Base-by-base conservation (phyloP, 768 basidiomycete genomes). In the Multifurca ochricompacta region DNA sequence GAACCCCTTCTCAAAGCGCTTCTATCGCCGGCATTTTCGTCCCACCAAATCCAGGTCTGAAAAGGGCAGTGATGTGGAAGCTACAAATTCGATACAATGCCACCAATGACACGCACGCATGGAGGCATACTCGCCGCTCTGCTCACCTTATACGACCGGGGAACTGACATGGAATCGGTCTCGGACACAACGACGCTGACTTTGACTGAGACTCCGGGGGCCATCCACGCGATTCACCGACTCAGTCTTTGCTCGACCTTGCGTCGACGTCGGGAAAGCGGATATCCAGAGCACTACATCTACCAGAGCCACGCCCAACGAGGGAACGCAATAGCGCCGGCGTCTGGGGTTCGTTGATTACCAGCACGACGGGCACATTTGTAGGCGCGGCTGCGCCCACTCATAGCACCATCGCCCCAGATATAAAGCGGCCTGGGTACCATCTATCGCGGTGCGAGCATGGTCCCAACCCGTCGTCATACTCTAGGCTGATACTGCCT, bases 321-420 rank as follows among this genome's bases (percentile, higher is more conserved):
- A 68, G 73, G 42, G 73, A 76, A 13, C 70, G 75, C 54, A 81
- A 70, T 59, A 74, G 73, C 19, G 84, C 73, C 0, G 83, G 84
- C 5, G 84, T 84, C 2, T 76, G 85, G 54, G 87, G 84, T 0
- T 77, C 85, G 4, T 75, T 91, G 32, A 81, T 92, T 19, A 78
- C 83, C 6, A 80, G 81, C 53, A 81, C 53, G 34, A 48, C 86
- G 0, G 82, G 79, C 3, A 80, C 81, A 44, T 68, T 91, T 7
- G 70, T 76, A 1, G 86, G 84, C 16, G 76, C 76, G 3, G 79
- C 81, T 6, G 77, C 82, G 0, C 85, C 85, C 0, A 59, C 62
- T 9, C 68, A 73, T 40, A 77, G 68, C 46, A 70, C 70, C 25
- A 73, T 74, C 61, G 80, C 72, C 6, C 85, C 87, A 1, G 76